Base-by-base conservation (phyloP, 176 grass and related monocot genomes). In the Tuctoria greenei region DNA sequence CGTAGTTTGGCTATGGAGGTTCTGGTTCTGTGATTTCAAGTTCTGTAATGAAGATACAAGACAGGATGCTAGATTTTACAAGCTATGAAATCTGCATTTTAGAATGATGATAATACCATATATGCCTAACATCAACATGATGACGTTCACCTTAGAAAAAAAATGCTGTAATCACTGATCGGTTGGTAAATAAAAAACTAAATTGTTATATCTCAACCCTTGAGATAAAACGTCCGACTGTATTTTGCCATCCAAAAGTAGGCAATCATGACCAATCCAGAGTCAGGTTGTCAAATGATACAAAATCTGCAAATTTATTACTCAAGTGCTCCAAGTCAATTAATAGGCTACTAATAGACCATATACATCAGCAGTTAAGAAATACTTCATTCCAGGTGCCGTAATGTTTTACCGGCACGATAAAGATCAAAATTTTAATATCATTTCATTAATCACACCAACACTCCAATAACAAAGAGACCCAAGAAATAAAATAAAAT, bases 361-460 rank as follows among this genome's bases (percentile, higher is more conserved):
- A 70, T 12, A 36, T 58, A 56, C 14, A 28, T 37, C 47, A 57
- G 2, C 10, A 75, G 45, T 9, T 45, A 17, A 47, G 60, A 34
- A 78, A 67, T 24, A 20, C 50, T 0, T 52, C 16, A 10, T 28
- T 46, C 35, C 18, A 31, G 7, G 10, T 25, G 18, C 50, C 18
- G 50, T 42, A 28, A 77, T 18, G 66, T 66, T 72, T 57, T 25
- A 76, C 65, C n/a, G 10, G 15, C 17, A 71, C 0, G 28, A 64
- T 58, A 41, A 12, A 25, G 13, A 71, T 51, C 39, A 25, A 45
- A 37, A 21, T 45, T 24, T n/a, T 15, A 70, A 70, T 4, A 3
- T 39, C 56, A 72, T 8, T 72, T 3, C 20, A 47, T 58, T 54
- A 76, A 76, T 57, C 7, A 18, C 34, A 82, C 24, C 12, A 57